A percentile compares a stretch with the other conserved stretches of the same genome.
Evolutionary conservation across 441 rosid species (phyloP).

Genomic region (Oxalis stricta): DNA sequence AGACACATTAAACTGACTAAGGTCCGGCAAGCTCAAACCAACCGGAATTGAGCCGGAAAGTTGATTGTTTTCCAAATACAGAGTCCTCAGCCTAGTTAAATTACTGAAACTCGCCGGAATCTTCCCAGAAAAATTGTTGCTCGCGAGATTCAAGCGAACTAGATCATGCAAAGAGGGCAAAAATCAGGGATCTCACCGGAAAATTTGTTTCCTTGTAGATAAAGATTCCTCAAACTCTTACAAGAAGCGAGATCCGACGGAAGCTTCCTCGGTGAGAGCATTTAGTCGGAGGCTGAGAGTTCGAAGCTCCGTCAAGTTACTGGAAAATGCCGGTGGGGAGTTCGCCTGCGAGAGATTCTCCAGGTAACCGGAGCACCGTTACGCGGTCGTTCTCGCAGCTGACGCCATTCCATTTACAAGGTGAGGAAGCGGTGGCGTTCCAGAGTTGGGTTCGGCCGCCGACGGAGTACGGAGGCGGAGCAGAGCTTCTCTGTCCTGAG

Average conservation of each 20-base stretch:
- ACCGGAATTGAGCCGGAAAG: conserved; percentile 49
- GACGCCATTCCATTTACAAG: conserved; percentile 82
- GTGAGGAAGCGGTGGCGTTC: conserved; percentile 43
- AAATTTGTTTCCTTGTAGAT: conserved; percentile 64
- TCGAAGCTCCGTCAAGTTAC: conserved; percentile 57
- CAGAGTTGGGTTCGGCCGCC: conserved; percentile 76
- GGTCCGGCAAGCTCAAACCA: conserved; percentile 24
- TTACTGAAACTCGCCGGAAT: conserved; percentile 42
- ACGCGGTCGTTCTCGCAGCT: conserved; percentile 48
- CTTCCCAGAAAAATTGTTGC: conserved; percentile 52
- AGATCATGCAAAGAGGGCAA: conserved; percentile 44
- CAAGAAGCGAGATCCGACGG: conserved; percentile 77
- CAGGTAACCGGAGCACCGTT: conserved; percentile 61
- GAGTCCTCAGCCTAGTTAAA: conserved; percentile 55
- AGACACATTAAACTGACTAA: conserved; percentile 75
- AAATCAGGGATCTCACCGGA: conserved; percentile 66
- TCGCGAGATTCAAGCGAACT: conserved; percentile 50
- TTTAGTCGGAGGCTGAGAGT: conserved; percentile 79
- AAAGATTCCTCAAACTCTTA: conserved; percentile 44
- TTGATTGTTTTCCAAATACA: conserved; percentile 49
- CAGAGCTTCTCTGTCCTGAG: conserved; percentile 66
- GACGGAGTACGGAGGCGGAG: conserved; percentile 58
- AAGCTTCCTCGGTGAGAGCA: conserved; percentile 35
- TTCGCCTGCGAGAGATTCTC: conserved; percentile 50
- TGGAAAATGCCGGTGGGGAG: conserved; percentile 60